Evolutionary conservation across 2,329 filamentous ascomycete species (phyloP).

Genomic region (Aspergillus eucalypticola): DNA sequence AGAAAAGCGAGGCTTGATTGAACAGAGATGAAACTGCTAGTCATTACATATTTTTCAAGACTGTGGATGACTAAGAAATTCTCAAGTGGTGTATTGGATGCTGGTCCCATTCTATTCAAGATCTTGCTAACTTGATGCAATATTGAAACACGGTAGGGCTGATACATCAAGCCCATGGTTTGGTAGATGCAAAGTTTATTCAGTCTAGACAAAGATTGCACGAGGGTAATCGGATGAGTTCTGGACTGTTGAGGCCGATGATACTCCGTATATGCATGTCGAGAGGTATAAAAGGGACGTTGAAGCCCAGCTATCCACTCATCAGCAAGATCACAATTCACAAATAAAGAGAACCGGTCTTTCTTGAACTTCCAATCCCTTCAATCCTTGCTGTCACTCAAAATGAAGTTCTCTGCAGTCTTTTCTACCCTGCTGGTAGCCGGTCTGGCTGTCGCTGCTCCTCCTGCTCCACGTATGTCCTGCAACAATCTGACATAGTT

Average conservation of each 20-base stretch:
- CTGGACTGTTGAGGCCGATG: background rate
- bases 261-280: background rate
- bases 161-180: background rate
- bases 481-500: background rate
- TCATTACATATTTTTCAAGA: background rate
- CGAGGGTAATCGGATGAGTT: too few relatives aligned
- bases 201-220: too few relatives aligned
- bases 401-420: constrained; percentile 1
- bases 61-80: too few relatives aligned
- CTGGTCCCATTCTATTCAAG: background rate
- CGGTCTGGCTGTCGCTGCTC: constrained; percentile 4
- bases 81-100: background rate
- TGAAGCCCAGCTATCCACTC: background rate
- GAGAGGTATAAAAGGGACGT: background rate
- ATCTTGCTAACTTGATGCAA: background rate
- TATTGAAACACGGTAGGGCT: background rate
- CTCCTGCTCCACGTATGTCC: constrained; percentile 7
- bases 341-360: background rate
- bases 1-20: background rate
- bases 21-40: background rate
- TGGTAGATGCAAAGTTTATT: background rate
- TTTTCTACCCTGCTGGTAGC: constrained; percentile 7
- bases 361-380: background rate
- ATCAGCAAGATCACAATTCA: background rate
- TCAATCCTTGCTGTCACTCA: background rate